Evolutionary conservation across 164 flowering plant species (phyloP), one percentile per base, ranked within the genome.

Genomic region (Litsea cubeba): DNA sequence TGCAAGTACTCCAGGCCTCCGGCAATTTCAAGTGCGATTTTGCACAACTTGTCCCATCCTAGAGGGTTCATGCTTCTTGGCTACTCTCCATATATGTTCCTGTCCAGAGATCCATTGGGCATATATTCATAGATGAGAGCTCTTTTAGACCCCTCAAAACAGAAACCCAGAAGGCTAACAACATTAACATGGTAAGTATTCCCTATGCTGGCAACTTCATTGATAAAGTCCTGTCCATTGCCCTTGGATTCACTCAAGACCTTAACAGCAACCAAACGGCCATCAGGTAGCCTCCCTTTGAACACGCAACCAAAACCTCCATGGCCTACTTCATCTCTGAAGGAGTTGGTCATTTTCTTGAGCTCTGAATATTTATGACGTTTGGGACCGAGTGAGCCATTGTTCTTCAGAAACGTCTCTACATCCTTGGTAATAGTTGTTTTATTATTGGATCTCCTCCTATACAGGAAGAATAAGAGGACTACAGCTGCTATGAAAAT

Each of bases 1-100:
- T 75, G 77, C 72, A 75, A 62, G 57, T 69, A 75, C 24, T 75
- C 72, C 4, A 75, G 66, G 28, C 71, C 76, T 7, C 51, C 50
- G 12, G 76, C 76, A 24, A 68, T 30, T 3, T 64, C 76, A 24
- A 74, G 14, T 68, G 76, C 76, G 35, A 74, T 74, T 68, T 74
- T 7, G 57, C 24, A 60, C 3, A 67, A 22, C 22, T 74, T 32
- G 15, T 74, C 32, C 51, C 71, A 54, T 46, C 72, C 35, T 12
- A 66, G 28, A 6, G 28, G 50, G 8, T 22, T 30, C 32, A 30
- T 30, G 32, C 32, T 26, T 17, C 3, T 20, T 12, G 57, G 30
- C 23, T 58, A 22, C 2, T 69, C 40, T 1, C 60, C n/a, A 51
- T 75, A 23, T 28, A 75, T 75, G 68, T 15, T 23, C 46, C 60